A percentile compares a stretch with the other conserved stretches of the same genome.
Evolutionary conservation across 2,329 filamentous ascomycete species (phyloP).

Genomic region (Arthrobotrys sphaeroides): DNA sequence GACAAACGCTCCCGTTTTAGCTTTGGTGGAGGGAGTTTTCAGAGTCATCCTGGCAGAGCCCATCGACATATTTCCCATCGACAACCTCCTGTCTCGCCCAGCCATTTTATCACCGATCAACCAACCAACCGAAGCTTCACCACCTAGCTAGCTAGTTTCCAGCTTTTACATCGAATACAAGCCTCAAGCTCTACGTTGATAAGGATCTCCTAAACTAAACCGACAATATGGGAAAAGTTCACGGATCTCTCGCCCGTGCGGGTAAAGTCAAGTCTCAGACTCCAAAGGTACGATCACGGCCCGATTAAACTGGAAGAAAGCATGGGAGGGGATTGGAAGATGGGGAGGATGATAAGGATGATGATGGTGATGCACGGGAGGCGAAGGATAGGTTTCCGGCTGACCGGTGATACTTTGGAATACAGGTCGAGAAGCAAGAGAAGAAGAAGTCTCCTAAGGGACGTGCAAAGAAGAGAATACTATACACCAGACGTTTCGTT

Average conservation of each 20-base stretch:
- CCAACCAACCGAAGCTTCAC: conserved; percentile 1
- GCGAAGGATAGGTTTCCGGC: conserved; percentile 37
- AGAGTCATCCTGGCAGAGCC: conserved; percentile 32
- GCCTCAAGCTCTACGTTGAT: conserved; percentile 8
- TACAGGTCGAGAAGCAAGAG: conserved; percentile 86
- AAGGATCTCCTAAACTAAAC: neutral
- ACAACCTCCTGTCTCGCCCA: conserved; percentile 22
- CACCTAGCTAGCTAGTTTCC: neutral
- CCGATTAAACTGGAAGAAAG: conserved; percentile 1
- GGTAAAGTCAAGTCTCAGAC: conserved; percentile 98
- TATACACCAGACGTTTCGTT: conserved; percentile 95
- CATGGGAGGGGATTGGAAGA: neutral
- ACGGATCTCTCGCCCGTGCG: conserved; percentile 93
- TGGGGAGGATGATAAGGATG: too few species aligned
- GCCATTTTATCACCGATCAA: neutral
- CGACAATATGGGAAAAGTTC: conserved; percentile 85
- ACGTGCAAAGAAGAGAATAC: conserved; percentile 92
- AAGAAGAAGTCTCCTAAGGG: conserved; percentile 98
- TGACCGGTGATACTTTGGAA: conserved; percentile 42
- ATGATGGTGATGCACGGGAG: too few species aligned
- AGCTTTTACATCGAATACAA: neutral
- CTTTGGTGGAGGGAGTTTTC: conserved; percentile 41
- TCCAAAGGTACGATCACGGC: conserved; percentile 75
- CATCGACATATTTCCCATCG: conserved; percentile 23
- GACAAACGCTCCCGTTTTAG: conserved; percentile 42